Evolutionary conservation across 2,329 filamentous ascomycete species (phyloP).

Genomic region (Fusarium abutilonis): DNA sequence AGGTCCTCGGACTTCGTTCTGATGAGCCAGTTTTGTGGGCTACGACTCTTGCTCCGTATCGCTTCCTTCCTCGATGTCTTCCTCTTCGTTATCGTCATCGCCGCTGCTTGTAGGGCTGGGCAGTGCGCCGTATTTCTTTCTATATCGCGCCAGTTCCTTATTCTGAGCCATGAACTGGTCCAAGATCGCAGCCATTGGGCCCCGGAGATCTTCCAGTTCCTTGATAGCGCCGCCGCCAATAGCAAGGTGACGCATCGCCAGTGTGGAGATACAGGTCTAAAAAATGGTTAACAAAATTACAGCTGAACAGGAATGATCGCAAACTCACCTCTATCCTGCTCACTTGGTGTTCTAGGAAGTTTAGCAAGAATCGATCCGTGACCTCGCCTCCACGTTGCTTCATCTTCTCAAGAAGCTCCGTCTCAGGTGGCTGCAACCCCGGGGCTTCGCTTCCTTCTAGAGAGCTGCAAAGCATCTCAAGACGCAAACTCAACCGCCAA

Average conservation of each 20-base stretch:
- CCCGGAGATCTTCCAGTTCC: conserved; percentile 76
- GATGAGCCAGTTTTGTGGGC: conserved; percentile 8
- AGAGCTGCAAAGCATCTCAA: conserved; percentile 92
- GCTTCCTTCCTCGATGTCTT: conserved; percentile 43
- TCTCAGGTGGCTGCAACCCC: conserved; percentile 80
- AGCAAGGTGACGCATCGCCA: conserved; percentile 82
- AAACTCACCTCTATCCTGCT: conserved; percentile 87
- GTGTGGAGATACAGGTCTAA: conserved; percentile 82
- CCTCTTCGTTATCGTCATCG: conserved; percentile 18
- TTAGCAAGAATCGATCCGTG: conserved; percentile 86
- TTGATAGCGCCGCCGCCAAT: conserved; percentile 71
- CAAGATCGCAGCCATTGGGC: conserved; percentile 79
- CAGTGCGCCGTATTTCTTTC: conserved; percentile 61
- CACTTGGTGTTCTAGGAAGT: conserved; percentile 94
- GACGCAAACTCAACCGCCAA: conserved; percentile 86
- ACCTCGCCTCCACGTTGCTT: conserved; percentile 79
- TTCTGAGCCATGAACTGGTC: conserved; percentile 68
- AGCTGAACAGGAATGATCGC: conserved; percentile 68
- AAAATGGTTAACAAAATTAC: conserved; percentile 38
- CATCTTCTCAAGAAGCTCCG: conserved; percentile 78
- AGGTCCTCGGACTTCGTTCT: conserved; percentile 9
- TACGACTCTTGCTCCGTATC: conserved; percentile 46
- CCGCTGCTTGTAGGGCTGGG: conserved; percentile 40
- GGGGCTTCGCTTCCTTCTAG: conserved; percentile 76
- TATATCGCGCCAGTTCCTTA: conserved; percentile 71